phyloP scores from a whole-genome alignment of 2,329 filamentous ascomycete species.

The Hawksworthiomyces lignivorus region DNA sequence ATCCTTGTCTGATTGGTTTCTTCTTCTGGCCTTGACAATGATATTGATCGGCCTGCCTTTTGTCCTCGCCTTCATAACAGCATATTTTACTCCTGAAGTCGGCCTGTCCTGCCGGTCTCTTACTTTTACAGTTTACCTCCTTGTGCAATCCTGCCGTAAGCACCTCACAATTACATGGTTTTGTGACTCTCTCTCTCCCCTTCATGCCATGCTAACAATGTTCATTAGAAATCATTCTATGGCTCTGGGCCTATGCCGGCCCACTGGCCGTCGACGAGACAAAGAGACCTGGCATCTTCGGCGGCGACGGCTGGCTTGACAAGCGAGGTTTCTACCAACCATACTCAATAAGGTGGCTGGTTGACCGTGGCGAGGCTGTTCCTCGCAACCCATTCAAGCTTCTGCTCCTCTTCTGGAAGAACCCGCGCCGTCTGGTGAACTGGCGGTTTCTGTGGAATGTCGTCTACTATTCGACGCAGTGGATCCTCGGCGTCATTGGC shows the following conservation, averaged over 20 bases:
- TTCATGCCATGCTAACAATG: no score
- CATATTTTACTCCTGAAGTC: slow-evolving; percentile 17
- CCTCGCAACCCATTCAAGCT: slow-evolving; percentile 5
- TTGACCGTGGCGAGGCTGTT: neutral
- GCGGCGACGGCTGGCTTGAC: slow-evolving; percentile 16
- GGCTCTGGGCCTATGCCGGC: slow-evolving; percentile 19
- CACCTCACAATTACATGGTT: no score
- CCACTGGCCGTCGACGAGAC: neutral
- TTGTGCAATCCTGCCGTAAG: slow-evolving; percentile 10
- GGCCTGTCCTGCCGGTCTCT: slow-evolving; percentile 20
- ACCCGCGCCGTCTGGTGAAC: neutral
- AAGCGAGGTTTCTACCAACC: slow-evolving; percentile 16
- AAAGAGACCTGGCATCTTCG: slow-evolving; percentile 9
- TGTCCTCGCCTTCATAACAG: slow-evolving; percentile 18
- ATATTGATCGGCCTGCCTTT: slow-evolving; percentile 16
- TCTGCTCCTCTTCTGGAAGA: neutral
- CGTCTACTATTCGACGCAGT: slow-evolving; percentile 14
- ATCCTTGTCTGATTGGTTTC: slow-evolving; percentile 13
- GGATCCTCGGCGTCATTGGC: slow-evolving; percentile 28
- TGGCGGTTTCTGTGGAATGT: slow-evolving; percentile 15
- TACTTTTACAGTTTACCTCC: slow-evolving; percentile 17
- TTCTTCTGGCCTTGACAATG: slow-evolving; percentile 14
- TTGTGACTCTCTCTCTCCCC: no score
- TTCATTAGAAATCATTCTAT: slow-evolving; percentile 17
- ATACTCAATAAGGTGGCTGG: slow-evolving; percentile 12